These are phyloP conservation scores for Aureobasidium namibiae DNA, from an alignment of 2,329 filamentous ascomycete genomes.

Conservation along the genomic window DNA sequence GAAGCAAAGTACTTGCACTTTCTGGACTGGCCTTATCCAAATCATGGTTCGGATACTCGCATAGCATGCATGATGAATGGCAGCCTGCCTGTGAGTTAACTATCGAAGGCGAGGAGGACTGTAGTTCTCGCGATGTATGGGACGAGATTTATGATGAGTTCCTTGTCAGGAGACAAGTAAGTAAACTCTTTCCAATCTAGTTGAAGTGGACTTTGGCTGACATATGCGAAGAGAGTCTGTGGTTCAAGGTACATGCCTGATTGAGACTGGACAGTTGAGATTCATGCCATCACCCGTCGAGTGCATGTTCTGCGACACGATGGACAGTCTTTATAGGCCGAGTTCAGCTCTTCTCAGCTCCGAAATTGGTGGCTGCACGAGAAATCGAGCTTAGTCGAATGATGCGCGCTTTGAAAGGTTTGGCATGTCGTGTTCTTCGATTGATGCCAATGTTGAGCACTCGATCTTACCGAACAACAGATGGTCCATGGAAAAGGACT, in stretches of 20 bases:
- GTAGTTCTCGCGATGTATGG: background rate
- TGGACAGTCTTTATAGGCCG: no score
- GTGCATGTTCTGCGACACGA: no score
- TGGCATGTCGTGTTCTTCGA: no score
- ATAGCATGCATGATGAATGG: background rate
- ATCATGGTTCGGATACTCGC: background rate
- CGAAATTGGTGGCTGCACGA: no score
- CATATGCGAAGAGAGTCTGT: background rate
- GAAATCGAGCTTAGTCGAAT: no score
- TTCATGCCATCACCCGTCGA: no score
- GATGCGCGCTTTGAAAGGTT: no score
- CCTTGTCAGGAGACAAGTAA: background rate
- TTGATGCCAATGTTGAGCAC: no score
- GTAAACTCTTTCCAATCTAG: background rate
- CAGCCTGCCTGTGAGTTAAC: background rate
- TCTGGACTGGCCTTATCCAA: background rate
- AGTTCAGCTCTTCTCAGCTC: no score
- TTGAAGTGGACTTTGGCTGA: background rate
- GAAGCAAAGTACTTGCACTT: background rate
- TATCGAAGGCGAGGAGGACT: background rate
- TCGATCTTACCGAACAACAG: no score
- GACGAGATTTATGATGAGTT: background rate
- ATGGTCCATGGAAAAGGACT: no score
- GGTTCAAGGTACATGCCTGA: background rate
- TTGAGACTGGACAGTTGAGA: background rate